Base-by-base conservation (phyloP, 345 rosid species). In the Aquilaria malaccensis region DNA sequence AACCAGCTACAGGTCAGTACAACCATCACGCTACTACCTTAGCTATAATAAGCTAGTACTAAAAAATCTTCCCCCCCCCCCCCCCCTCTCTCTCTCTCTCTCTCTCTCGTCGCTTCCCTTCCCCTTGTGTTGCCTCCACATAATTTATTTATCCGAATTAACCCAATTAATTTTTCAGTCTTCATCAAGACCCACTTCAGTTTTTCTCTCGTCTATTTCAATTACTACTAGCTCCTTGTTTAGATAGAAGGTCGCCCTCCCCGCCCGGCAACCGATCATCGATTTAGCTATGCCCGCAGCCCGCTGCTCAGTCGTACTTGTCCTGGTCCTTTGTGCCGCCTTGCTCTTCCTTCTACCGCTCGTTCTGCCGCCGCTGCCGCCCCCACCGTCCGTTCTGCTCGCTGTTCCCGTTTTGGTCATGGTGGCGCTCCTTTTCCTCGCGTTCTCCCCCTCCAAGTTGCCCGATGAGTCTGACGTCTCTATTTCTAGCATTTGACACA, bases 281-380 rank as follows among this genome's bases (percentile, higher is more conserved):
- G 22, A 22, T 22, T 22, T 22, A 22, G 22, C 22, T 22, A 22
- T 22, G 22, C 22, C 22, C 22, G 22, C 22, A 22, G 22, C 22
- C 5, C 43, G 43, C 43, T 37, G 43, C 43, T 37, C 7, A 49
- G 5, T n/a, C 22, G 10, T 53, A 1, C 45, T 64, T 43, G 13
- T 55, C 9, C 30, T 55, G 47, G 53, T 43, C 2, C 52, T 64
- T 13, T 47, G 55, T 29, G 32, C 56, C 10, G 53, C 31, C 53
- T n/a, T 64, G 33, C 54, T 64, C 10, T 41, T 64, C 55, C 55
- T 55, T 15, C 48, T 64, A 15, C 68, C 68, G 2, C 31, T 49
- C 46, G 55, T 47, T 6, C 48, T 64, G 61, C 68, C 61, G 7
- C 68, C 68, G 6, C 45, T 64, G 68, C 54, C 68, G 1, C 68